These are phyloP conservation scores for Macrolepiota albuminosa DNA, from an alignment of 768 basidiomycete species.

Conservation along the genomic window DNA sequence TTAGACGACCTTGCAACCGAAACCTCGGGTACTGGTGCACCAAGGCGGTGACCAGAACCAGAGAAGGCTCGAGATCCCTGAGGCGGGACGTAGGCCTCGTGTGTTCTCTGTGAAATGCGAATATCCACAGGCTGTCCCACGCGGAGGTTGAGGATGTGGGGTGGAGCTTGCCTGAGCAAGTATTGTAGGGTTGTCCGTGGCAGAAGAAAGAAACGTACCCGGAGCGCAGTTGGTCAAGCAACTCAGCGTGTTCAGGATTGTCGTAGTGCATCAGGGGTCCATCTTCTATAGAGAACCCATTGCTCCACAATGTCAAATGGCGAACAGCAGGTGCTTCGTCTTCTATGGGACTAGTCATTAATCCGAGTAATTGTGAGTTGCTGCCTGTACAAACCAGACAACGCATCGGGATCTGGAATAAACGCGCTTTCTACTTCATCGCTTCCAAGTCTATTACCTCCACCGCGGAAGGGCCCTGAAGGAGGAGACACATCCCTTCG, in stretches of 20 bases:
- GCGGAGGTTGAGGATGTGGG: constrained; percentile 65
- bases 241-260: constrained; percentile 63
- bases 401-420: constrained; percentile 67
- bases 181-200: not conserved
- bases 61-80: constrained; percentile 49
- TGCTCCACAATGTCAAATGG: constrained; percentile 84
- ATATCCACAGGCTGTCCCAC: constrained; percentile 83
- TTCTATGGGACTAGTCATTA: not conserved
- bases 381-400: constrained; percentile 17
- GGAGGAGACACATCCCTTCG: constrained; percentile 18
- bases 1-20: constrained; percentile 6
- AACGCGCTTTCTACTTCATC: constrained; percentile 81
- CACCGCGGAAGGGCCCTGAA: constrained; percentile 51
- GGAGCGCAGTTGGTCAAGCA: constrained; percentile 72
- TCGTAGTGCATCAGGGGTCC: constrained; percentile 83
- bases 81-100: constrained; percentile 65
- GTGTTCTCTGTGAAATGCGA: constrained; percentile 61
- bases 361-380: not conserved
- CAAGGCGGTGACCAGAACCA: constrained; percentile 78
- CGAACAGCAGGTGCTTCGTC: constrained; percentile 60
- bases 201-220: constrained; percentile 52
- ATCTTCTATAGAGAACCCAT: constrained; percentile 91
- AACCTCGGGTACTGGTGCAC: constrained; percentile 60
- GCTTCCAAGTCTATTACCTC: constrained; percentile 82
- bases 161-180: constrained; percentile 64